Conservation (phyloP, 1,139 yeast genomes). For the Eremothecium coryli region DNA sequence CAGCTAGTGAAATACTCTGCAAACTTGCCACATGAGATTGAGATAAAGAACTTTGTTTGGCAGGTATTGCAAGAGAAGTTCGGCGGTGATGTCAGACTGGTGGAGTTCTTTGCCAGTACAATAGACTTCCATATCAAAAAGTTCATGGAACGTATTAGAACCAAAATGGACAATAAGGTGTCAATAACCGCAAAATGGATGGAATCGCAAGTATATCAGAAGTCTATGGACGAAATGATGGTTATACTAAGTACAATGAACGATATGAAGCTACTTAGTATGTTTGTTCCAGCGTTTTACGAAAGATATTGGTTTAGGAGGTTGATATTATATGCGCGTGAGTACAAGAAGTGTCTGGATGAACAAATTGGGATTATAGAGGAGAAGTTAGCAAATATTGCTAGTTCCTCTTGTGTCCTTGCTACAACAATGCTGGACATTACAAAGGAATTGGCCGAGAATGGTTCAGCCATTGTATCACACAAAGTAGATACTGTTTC, state of each 20-base stretch:
- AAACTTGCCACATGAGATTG: neutral
- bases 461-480: neutral
- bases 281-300: conserved; percentile 1
- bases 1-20: neutral
- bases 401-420: neutral
- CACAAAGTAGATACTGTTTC: conserved; percentile 2
- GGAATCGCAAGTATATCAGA: conserved; percentile 3
- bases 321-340: conserved; percentile 1
- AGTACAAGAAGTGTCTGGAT: conserved; percentile 4
- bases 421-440: conserved; percentile 1
- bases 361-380: conserved; percentile 1
- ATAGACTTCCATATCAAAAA: conserved; percentile 1
- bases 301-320: conserved; percentile 4
- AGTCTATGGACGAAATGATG: neutral
- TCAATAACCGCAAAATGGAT: neutral
- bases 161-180: neutral
- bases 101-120: neutral
- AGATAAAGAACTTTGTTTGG: neutral
- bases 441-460: neutral
- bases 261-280: neutral
- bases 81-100: conserved; percentile 3
- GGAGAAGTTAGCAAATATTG: neutral
- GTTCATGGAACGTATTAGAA: conserved; percentile 1
- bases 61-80: neutral
- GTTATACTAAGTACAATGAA: neutral